phyloP scores from a whole-genome alignment of 495 filamentous ascomycete species.

The Penicillium manginii region DNA sequence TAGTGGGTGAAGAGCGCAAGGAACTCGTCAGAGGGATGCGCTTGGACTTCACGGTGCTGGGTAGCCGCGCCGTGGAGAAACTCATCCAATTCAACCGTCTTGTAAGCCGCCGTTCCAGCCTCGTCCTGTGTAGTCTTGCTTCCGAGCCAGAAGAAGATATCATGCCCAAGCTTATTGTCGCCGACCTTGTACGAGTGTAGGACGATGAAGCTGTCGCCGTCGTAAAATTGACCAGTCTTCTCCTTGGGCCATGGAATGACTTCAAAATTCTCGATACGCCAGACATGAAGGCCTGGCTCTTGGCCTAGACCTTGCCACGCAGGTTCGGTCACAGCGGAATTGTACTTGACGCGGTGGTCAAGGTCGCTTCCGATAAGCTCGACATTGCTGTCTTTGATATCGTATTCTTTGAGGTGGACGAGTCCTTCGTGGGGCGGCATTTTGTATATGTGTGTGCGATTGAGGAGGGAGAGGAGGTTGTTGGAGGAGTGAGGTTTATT shows the following conservation, averaged over 20 bases:
- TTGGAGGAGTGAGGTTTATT: too few species aligned
- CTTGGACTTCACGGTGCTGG: conserved; percentile 62
- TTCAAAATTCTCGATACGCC: conserved; percentile 66
- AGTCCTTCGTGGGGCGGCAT: conserved; percentile 62
- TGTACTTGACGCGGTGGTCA: conserved; percentile 67
- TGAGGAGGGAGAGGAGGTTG: neutral
- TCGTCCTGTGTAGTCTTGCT: conserved; percentile 64
- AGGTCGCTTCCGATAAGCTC: conserved; percentile 61
- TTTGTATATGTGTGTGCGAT: conserved; percentile 11
- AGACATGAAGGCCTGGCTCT: conserved; percentile 55
- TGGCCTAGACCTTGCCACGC: conserved; percentile 62
- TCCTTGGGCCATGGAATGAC: conserved; percentile 60
- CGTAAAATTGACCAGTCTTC: conserved; percentile 58
- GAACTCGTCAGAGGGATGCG: conserved; percentile 59
- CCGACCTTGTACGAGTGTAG: conserved; percentile 58
- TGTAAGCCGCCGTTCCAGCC: conserved; percentile 66
- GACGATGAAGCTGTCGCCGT: conserved; percentile 67
- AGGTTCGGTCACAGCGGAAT: conserved; percentile 60
- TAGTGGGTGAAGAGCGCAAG: conserved; percentile 58
- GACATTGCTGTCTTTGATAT: conserved; percentile 66
- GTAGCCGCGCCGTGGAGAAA: conserved; percentile 60
- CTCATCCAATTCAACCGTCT: conserved; percentile 68
- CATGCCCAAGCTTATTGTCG: conserved; percentile 54
- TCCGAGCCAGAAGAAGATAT: conserved; percentile 66
- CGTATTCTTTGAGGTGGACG: conserved; percentile 60